phyloP scores from a whole-genome alignment of 1,139 yeast genomes.

The Magnusiomyces fungicola region DNA sequence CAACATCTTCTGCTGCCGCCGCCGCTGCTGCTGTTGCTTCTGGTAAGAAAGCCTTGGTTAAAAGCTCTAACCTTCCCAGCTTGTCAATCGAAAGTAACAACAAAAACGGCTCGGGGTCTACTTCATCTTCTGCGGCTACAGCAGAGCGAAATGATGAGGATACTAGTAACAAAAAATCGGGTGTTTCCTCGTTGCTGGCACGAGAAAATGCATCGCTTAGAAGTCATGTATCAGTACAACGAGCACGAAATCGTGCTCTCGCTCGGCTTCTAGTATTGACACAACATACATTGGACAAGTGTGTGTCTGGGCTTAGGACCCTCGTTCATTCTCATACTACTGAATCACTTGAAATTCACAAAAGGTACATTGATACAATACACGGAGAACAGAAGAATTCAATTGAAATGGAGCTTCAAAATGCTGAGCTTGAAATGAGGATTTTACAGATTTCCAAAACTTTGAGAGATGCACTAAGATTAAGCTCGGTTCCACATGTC shows the following conservation, averaged over 20 bases:
- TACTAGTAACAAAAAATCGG: background rate
- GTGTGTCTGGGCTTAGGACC: conserved; percentile 22
- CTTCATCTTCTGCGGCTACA: background rate
- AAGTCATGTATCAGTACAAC: conserved; percentile 17
- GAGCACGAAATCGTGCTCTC: conserved; percentile 18
- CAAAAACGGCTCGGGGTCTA: background rate
- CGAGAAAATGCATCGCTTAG: conserved; percentile 18
- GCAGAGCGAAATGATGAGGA: background rate
- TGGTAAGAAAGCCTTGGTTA: background rate
- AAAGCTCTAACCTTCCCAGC: background rate
- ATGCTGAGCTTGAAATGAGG: conserved; percentile 21
- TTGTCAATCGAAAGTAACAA: background rate
- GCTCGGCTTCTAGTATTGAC: conserved; percentile 20
- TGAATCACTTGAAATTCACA: conserved; percentile 23
- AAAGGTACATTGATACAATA: conserved; percentile 20
- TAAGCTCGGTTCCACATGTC: background rate
- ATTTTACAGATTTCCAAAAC: conserved; percentile 20
- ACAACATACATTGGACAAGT: conserved; percentile 20
- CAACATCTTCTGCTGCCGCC: background rate
- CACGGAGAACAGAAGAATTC: conserved; percentile 23
- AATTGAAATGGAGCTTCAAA: conserved; percentile 20
- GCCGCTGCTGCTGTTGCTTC: background rate
- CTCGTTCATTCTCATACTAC: conserved; percentile 22
- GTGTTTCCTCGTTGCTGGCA: conserved; percentile 8
- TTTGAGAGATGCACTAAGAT: conserved; percentile 16